A percentile compares a stretch with the other conserved stretches of the same genome.
Evolutionary conservation across 1,284 basidiomycete species (phyloP).

Genomic region (Schizophyllum commune): DNA sequence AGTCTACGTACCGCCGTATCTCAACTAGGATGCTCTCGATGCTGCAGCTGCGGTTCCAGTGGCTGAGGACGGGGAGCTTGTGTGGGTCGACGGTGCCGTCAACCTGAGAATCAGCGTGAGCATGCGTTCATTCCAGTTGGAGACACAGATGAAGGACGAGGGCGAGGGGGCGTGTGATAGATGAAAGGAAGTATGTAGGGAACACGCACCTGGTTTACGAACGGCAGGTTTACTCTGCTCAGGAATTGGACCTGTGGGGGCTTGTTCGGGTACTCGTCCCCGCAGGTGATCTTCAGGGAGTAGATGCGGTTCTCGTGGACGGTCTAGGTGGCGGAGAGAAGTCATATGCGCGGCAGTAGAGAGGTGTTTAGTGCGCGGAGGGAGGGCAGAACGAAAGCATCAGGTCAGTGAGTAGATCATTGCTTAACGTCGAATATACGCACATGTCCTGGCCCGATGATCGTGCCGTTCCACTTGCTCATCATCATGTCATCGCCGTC

Average conservation of each 20-base stretch:
- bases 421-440: constrained; percentile 20
- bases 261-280: constrained; percentile 72
- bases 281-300: constrained; percentile 88
- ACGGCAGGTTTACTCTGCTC: constrained; percentile 93
- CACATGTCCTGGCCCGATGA: constrained; percentile 96
- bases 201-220: constrained; percentile 46
- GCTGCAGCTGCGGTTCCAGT: constrained; percentile 71
- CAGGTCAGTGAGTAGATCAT: background rate
- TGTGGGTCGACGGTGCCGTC: constrained; percentile 73
- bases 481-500: constrained; percentile 56
- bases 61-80: constrained; percentile 62
- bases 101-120: constrained; percentile 23
- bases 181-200: too few relatives aligned
- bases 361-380: too few relatives aligned
- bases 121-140: background rate
- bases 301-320: constrained; percentile 99
- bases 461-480: constrained; percentile 98
- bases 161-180: too few relatives aligned
- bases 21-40: constrained; percentile 89
- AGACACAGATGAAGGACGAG: background rate
- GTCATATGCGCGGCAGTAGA: background rate
- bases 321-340: constrained; percentile 43
- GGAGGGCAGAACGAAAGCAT: background rate
- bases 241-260: constrained; percentile 81
- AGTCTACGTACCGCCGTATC: constrained; percentile 67